Evolutionary conservation across 1,139 yeast genomes (phyloP).

Genomic region (Yamadazyma spencermartinsiae): DNA sequence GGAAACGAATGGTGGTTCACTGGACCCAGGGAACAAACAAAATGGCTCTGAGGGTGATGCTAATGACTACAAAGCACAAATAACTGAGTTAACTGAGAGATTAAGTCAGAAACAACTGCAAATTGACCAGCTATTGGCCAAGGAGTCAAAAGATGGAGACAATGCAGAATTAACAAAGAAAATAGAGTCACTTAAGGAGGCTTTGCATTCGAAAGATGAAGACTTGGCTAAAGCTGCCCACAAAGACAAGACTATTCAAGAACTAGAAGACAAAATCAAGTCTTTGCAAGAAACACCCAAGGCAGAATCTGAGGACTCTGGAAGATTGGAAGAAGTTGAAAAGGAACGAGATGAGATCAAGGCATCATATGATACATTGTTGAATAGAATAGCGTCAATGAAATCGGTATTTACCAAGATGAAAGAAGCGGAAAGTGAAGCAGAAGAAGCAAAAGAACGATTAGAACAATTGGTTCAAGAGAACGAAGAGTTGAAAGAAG

Average conservation of each 20-base stretch:
- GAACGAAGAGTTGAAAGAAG: conserved; percentile 17
- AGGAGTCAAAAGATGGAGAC: conserved; percentile 4
- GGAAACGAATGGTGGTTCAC: conserved; percentile 1
- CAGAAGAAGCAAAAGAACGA: conserved; percentile 55
- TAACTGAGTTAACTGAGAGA: conserved; percentile 1
- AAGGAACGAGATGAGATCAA: conserved; percentile 67
- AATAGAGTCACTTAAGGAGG: neutral
- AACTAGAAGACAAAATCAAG: conserved; percentile 4
- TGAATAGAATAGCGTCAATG: conserved; percentile 78
- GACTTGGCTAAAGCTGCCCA: conserved; percentile 3
- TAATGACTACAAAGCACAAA: neutral
- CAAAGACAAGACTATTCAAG: conserved; percentile 5
- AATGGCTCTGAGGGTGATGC: neutral
- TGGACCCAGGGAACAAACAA: neutral
- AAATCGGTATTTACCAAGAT: conserved; percentile 71
- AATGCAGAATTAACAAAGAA: conserved; percentile 1
- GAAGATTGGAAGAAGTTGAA: conserved; percentile 16
- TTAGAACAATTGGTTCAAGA: conserved; percentile 28
- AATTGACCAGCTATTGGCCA: neutral
- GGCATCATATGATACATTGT: conserved; percentile 69
- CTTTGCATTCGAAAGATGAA: conserved; percentile 2
- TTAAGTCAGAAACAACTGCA: conserved; percentile 2
- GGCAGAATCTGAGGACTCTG: neutral
- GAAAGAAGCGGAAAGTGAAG: conserved; percentile 74
- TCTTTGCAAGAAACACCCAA: neutral